These are phyloP conservation scores for Plectranthus barbatus DNA, from an alignment of 257 asterid genomes.

Conservation along the genomic window DNA sequence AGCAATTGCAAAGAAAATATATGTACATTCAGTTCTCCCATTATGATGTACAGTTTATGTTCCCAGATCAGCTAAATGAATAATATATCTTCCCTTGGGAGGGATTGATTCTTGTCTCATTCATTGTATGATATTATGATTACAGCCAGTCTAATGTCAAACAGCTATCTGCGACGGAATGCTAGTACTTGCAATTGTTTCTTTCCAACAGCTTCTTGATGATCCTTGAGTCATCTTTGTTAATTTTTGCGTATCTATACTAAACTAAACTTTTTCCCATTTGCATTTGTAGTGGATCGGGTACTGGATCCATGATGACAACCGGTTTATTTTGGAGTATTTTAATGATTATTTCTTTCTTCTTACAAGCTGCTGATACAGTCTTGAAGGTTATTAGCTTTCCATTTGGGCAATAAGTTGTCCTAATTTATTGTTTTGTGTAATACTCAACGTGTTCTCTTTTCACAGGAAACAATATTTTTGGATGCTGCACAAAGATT, in stretches of 20 bases:
- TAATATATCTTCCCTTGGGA: too few species aligned
- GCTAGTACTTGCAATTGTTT: too few species aligned
- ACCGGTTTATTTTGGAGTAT: conserved; percentile 89
- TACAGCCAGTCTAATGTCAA: too few species aligned
- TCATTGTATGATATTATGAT: too few species aligned
- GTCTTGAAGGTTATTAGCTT: conserved; percentile 65
- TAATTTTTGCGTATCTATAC: neutral
- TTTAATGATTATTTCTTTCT: conserved; percentile 86
- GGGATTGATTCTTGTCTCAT: too few species aligned
- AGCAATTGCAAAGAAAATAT: neutral
- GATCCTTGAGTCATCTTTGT: neutral
- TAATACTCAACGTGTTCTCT: conserved; percentile 14
- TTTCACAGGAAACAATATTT: conserved; percentile 74
- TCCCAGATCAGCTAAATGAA: neutral
- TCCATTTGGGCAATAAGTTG: conserved; percentile 15
- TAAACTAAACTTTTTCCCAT: conserved; percentile 3
- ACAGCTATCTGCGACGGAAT: too few species aligned
- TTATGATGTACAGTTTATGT: neutral
- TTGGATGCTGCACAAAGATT: conserved; percentile 67
- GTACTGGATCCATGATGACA: conserved; percentile 85
- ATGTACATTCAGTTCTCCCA: neutral
- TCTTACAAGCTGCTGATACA: conserved; percentile 93
- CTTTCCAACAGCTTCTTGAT: neutral
- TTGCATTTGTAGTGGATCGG: conserved; percentile 71
- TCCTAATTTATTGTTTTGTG: conserved; percentile 13